Evolutionary conservation across 176 grass and related monocot genomes (phyloP), one percentile per base, ranked within the genome.

Genomic region (Zizania latifolia): DNA sequence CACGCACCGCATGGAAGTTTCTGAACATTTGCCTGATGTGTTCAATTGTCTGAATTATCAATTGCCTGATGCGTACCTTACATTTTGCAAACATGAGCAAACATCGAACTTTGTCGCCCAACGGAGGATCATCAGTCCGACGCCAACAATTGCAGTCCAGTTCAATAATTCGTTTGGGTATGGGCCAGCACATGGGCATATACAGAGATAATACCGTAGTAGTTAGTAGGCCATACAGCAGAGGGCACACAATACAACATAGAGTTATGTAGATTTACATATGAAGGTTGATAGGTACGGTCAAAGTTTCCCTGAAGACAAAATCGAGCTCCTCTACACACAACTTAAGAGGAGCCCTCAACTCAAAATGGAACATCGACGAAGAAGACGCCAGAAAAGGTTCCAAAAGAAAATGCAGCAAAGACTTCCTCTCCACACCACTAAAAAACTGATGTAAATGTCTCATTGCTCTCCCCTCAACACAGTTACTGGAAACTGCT

Each of bases 401-500:
- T 80, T 76, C 44, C 48, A 83, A 80, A 90, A 84, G 56, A 88
- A 83, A 83, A 79, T 63, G 84, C 87, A 94, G 77, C 75, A 70
- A 60, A 72, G 58, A 61, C 70, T 66, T 75, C 81, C 59, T 86
- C 64, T 84, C 30, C 71, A 76, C 64, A 72, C 28, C n/a, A n/a
- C n/a, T 54, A 73, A 85, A 67, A 81, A 76, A 71, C 43, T 64
- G 78, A 81, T 76, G 56, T 68, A 43, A 55, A 56, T 69, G 70
- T 76, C 76, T 82, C 40, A 37, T 78, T 21, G 17, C 53, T 70
- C 82, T n/a, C n/a, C 51, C 57, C 81, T 36, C 73, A 40, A 69
- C 78, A 79, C 59, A 19, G 78, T 81, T 86, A 91, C 72, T 55
- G 56, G 71, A 70, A 96, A 81, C 84, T 89, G 83, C 85, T 97